phyloP scores from a whole-genome alignment of 73 alveolate species.

The Diophrys sp. region DNA sequence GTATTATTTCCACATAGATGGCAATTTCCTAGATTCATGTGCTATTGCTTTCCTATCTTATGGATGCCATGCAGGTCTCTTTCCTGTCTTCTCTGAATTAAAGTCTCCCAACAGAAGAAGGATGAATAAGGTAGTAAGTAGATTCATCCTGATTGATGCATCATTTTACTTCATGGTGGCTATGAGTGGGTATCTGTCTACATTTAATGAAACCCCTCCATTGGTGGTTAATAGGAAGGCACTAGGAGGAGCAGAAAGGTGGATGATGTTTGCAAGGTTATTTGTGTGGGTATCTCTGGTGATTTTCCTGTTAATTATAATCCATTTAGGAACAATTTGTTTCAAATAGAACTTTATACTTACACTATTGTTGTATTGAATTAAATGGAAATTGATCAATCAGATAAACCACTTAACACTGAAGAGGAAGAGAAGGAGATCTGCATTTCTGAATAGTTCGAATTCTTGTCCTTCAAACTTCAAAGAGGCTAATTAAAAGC shows the following conservation, averaged over 20 bases:
- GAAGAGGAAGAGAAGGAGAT: too few species aligned
- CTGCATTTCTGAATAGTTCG: too few species aligned
- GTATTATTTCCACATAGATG: neutral
- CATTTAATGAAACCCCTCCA: slow-evolving; percentile 24
- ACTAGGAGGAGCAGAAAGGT: neutral
- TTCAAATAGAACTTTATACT: too few species aligned
- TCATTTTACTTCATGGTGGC: slow-evolving; percentile 31
- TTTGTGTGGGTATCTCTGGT: slow-evolving; percentile 11
- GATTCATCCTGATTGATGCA: slow-evolving; percentile 30
- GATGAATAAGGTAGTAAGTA: slow-evolving; percentile 25
- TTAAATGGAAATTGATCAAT: too few species aligned
- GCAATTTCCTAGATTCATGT: neutral
- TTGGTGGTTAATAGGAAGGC: slow-evolving; percentile 34
- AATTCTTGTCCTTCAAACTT: too few species aligned
- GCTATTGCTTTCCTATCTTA: slow-evolving; percentile 2
- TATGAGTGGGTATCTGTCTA: slow-evolving; percentile 41
- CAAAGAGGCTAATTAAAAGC: too few species aligned
- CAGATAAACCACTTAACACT: too few species aligned
- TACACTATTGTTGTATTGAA: too few species aligned
- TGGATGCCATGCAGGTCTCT: slow-evolving; percentile 34
- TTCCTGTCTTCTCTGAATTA: slow-evolving; percentile 47
- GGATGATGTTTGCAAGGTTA: slow-evolving; percentile 17
- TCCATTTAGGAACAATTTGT: slow-evolving; percentile 31
- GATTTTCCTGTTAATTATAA: slow-evolving; percentile 42
- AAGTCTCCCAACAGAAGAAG: slow-evolving; percentile 31